Conservation (phyloP, 2,329 filamentous ascomycete genomes). For the Colletotrichum sp. region DNA sequence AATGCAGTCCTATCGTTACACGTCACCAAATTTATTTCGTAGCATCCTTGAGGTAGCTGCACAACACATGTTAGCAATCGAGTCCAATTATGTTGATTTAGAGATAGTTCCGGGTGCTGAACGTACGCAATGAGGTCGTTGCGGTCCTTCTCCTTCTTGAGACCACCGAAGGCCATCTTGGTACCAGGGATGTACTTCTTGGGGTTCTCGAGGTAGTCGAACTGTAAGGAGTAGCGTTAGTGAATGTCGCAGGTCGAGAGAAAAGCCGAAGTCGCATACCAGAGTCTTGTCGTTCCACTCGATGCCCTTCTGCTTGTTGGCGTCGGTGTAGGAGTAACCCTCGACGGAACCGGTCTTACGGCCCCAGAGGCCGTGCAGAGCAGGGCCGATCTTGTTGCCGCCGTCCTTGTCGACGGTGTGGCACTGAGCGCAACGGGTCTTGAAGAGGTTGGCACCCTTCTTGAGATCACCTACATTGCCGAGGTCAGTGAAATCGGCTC, state of each 20-base stretch:
- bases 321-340: constrained; percentile 97
- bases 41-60: constrained; percentile 71
- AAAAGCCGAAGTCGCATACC: constrained; percentile 53
- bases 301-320: constrained; percentile 98
- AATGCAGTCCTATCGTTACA: constrained; percentile 28
- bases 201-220: constrained; percentile 99
- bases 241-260: neutral
- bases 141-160: constrained; percentile 99
- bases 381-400: constrained; percentile 97
- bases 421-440: constrained; percentile 98
- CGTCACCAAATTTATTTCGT: constrained; percentile 63
- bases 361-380: constrained; percentile 96
- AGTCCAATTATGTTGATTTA: neutral
- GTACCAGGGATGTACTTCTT: constrained; percentile 99
- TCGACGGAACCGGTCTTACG: constrained; percentile 91
- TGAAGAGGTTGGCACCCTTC: constrained; percentile 99
- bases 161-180: constrained; percentile 99
- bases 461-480: constrained; percentile 76
- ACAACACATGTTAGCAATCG: constrained; percentile 27
- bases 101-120: neutral
- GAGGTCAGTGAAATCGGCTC: constrained; percentile 12
- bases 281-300: constrained; percentile 86
- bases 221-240: constrained; percentile 55
- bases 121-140: constrained; percentile 98
- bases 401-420: constrained; percentile 92